Evolutionary conservation across 1,139 yeast species (phyloP).

Genomic region (Meyerozyma carpophila): DNA sequence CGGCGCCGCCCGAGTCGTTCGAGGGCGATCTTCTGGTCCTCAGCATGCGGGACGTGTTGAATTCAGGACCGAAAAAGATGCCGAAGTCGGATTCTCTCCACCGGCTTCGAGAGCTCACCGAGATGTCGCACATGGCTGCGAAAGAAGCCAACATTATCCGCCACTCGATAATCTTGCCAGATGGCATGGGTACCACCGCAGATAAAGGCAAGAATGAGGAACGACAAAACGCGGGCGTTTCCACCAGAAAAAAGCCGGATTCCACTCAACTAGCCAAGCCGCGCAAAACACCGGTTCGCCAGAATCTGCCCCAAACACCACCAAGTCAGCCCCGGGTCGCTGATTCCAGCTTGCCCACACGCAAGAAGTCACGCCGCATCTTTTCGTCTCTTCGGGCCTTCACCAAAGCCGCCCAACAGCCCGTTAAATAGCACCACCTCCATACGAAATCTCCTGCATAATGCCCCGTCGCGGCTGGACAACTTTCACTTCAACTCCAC

Average conservation of each 20-base stretch:
- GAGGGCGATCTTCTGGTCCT: conserved; percentile 25
- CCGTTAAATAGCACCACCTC: background rate
- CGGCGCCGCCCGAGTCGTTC: conserved; percentile 2
- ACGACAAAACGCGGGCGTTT: too few species aligned
- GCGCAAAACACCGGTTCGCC: too few species aligned
- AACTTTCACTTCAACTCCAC: background rate
- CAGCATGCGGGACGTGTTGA: conserved; percentile 26
- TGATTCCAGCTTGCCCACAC: background rate
- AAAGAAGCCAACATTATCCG: background rate
- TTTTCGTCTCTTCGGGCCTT: background rate
- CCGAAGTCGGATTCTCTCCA: conserved; percentile 9
- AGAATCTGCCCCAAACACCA: background rate
- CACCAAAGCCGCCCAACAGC: background rate
- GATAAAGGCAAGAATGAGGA: too few species aligned
- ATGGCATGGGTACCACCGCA: background rate
- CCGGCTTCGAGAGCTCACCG: conserved; percentile 8
- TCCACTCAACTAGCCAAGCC: too few species aligned
- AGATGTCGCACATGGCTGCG: conserved; percentile 5
- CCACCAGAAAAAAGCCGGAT: too few species aligned
- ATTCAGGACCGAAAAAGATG: conserved; percentile 22
- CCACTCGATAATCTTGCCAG: background rate
- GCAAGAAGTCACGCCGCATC: background rate
- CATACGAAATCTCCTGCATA: background rate
- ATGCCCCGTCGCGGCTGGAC: background rate
- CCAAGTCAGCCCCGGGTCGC: too few species aligned